phyloP scores from a whole-genome alignment of 2,329 filamentous ascomycete species.

The Aspergillus chevalieri region DNA sequence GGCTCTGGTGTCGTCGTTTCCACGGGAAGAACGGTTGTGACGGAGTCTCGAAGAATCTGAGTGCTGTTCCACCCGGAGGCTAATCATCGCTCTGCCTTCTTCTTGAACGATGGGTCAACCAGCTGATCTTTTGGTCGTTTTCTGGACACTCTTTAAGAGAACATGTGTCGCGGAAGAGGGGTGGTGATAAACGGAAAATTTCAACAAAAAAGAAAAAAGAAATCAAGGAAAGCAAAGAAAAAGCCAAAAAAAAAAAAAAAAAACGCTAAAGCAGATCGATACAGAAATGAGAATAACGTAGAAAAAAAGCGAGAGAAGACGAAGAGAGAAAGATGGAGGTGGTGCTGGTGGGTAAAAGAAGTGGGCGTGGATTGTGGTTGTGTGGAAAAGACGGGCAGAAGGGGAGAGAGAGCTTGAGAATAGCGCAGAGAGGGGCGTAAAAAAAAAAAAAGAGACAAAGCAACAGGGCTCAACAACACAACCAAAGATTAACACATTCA shows the following conservation, averaged over 20 bases:
- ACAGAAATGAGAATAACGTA: not conserved
- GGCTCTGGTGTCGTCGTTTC: slow-evolving; percentile 26
- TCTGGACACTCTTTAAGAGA: not conserved
- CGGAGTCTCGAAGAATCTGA: slow-evolving; percentile 35
- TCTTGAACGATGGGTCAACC: slow-evolving; percentile 25
- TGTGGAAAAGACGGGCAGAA: not conserved
- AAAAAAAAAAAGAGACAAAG: not conserved
- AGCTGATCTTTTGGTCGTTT: slow-evolving; percentile 3
- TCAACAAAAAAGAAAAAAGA: not conserved
- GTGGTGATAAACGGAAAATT: not conserved
- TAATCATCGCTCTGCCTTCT: slow-evolving; percentile 39
- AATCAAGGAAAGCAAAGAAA: not conserved
- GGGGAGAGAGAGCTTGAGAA: not conserved
- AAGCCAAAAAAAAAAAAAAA: not conserved
- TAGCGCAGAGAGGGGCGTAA: not conserved
- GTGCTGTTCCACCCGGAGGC: slow-evolving; percentile 38
- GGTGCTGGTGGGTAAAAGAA: not conserved
- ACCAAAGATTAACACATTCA: not conserved
- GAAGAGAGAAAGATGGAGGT: not conserved
- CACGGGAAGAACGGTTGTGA: slow-evolving; percentile 30
- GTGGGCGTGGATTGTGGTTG: not conserved
- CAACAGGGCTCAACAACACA: not conserved
- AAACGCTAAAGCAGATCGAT: not conserved
- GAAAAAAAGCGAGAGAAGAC: slow-evolving; percentile 1
- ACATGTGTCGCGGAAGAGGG: not conserved